Conservation (phyloP, 768 basidiomycete genomes). For the Tulasnella calospora region DNA sequence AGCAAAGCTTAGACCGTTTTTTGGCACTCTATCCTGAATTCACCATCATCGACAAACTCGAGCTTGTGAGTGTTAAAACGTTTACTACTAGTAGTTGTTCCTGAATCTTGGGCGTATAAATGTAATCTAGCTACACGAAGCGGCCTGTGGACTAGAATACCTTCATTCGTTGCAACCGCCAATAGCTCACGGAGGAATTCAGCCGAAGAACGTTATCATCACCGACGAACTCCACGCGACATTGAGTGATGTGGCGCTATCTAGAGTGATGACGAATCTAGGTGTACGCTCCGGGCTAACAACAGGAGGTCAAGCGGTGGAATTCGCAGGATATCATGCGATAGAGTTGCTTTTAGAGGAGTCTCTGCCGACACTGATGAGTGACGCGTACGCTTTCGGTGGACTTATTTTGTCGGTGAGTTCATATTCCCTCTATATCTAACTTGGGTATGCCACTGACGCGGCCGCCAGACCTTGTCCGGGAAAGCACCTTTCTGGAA, state of each 20-base stretch:
- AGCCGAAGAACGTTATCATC: background rate
- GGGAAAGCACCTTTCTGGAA: slow-evolving; percentile 5
- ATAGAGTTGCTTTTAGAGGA: background rate
- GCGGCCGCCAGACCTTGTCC: background rate
- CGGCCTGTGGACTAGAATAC: background rate
- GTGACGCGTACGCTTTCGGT: background rate
- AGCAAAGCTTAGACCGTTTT: background rate
- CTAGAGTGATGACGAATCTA: background rate
- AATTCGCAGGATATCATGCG: background rate
- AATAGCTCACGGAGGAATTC: background rate
- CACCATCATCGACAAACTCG: background rate
- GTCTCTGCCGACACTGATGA: background rate
- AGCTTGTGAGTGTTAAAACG: background rate
- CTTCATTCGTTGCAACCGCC: background rate
- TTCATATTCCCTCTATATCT: background rate
- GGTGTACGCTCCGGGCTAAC: background rate
- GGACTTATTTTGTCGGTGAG: background rate
- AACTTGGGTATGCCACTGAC: background rate
- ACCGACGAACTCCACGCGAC: background rate
- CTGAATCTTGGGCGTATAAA: background rate
- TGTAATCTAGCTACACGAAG: background rate
- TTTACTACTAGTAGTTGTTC: background rate
- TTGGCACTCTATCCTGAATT: background rate
- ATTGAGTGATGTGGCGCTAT: background rate
- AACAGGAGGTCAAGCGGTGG: background rate